Percentiles rank a stretch among this genome's conserved stretches.
Conservation (phyloP, 208 protist species). For the Crithidia fasciculata region DNA sequence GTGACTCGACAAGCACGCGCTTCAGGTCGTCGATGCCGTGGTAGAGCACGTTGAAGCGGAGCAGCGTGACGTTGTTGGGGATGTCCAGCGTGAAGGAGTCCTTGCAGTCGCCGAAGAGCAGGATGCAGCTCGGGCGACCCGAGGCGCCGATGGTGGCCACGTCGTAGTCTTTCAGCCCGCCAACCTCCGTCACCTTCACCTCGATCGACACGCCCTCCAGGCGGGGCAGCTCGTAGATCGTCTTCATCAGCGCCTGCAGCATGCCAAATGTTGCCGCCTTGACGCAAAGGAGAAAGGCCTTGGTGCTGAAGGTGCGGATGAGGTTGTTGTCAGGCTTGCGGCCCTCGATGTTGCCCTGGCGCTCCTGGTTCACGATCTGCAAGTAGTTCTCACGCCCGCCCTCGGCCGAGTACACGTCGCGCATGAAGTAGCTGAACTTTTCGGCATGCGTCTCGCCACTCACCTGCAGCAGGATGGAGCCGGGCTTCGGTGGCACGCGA, state of each 20-base stretch:
- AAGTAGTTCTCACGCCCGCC: conserved; percentile 82
- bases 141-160: conserved; percentile 58
- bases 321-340: conserved; percentile 91
- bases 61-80: conserved; percentile 71
- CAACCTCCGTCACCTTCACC: conserved; percentile 79
- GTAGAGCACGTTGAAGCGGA: conserved; percentile 88
- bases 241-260: conserved; percentile 90
- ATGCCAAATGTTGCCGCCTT: conserved; percentile 91
- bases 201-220: conserved; percentile 80
- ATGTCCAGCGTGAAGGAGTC: conserved; percentile 70
- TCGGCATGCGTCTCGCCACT: conserved; percentile 86
- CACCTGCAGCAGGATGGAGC: conserved; percentile 85
- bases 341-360: conserved; percentile 70
- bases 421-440: conserved; percentile 89
- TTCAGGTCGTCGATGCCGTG: conserved; percentile 89
- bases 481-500: conserved; percentile 80
- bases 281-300: conserved; percentile 70
- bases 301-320: conserved; percentile 69
- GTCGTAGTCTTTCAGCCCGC: conserved; percentile 74
- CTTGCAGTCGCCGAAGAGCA: conserved; percentile 85
- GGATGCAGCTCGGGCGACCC: conserved; percentile 75
- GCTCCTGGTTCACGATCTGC: conserved; percentile 81
- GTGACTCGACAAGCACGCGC: conserved; percentile 64
- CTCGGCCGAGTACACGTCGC: conserved; percentile 85
- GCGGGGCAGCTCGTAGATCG: conserved; percentile 83